phyloP scores from a whole-genome alignment of 176 grass and related monocot species.

The Thinopyrum elongatum region DNA sequence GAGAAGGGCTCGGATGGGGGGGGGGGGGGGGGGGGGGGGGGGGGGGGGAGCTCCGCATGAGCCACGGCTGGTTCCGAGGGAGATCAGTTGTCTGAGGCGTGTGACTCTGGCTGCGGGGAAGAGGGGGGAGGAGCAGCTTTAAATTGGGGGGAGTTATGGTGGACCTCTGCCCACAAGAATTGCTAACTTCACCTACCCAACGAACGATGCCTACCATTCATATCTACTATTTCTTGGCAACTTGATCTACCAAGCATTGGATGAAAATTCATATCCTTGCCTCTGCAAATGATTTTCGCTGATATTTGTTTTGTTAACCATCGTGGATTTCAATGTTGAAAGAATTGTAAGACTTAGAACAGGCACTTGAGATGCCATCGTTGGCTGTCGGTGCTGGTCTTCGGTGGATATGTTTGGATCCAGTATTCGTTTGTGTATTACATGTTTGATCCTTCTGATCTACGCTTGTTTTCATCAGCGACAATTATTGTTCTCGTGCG shows the following conservation, averaged over 20 bases:
- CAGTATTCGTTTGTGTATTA: too few relatives aligned
- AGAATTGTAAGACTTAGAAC: too few relatives aligned
- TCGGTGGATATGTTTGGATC: too few relatives aligned
- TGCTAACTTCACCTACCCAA: constrained; percentile 47
- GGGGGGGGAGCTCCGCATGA: constrained; percentile 8
- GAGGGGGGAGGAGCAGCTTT: neutral
- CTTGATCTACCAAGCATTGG: neutral
- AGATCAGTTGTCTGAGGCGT: constrained; percentile 6
- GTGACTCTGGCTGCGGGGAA: neutral
- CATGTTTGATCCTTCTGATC: too few relatives aligned
- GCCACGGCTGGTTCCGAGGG: constrained; percentile 28
- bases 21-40: neutral
- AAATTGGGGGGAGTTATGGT: constrained; percentile 25
- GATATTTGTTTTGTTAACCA: neutral
- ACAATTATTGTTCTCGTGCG: too few relatives aligned
- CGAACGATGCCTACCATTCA: neutral
- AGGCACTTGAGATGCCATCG: neutral
- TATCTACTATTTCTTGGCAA: neutral
- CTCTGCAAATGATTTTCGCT: neutral
- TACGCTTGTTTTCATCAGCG: too few relatives aligned
- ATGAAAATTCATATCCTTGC: neutral
- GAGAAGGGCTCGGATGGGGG: neutral
- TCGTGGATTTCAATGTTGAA: neutral
- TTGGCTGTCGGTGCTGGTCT: neutral
- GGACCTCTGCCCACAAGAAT: constrained; percentile 42